Percentiles rank a stretch among this genome's conserved stretches.
Conservation (phyloP, 768 basidiomycete species). For the Imleria badia region DNA sequence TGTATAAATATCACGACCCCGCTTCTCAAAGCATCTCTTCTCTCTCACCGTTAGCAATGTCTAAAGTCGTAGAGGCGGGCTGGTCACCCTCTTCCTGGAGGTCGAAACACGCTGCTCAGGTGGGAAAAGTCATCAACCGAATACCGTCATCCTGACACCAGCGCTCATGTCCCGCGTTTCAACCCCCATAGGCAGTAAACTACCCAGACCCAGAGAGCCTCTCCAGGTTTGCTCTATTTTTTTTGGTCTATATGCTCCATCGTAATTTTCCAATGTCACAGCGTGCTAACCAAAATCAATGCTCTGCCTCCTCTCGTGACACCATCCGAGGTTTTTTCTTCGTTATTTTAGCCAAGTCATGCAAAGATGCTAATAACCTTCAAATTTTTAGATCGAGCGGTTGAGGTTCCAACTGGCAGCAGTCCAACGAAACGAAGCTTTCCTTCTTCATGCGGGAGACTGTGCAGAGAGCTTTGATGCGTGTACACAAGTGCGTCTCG, state of each 20-base stretch:
- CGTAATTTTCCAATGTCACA: constrained; percentile 26
- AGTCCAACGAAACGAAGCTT: constrained; percentile 85
- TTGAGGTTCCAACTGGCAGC: constrained; percentile 75
- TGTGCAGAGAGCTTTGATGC: constrained; percentile 96
- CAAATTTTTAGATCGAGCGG: constrained; percentile 63
- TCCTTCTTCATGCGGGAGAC: constrained; percentile 95
- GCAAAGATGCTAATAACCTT: constrained; percentile 29
- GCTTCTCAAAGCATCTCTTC: background rate
- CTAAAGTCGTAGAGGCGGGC: background rate
- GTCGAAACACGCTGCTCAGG: constrained; percentile 74
- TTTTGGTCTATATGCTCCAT: background rate
- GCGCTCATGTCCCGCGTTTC: background rate
- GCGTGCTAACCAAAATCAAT: constrained; percentile 76
- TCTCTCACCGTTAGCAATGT: constrained; percentile 4
- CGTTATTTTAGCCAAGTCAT: background rate
- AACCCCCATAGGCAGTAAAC: constrained; percentile 52
- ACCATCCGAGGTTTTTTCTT: constrained; percentile 77
- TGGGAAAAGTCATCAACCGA: constrained; percentile 27
- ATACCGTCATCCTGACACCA: background rate
- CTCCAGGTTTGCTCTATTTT: constrained; percentile 42
- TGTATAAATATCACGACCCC: no score
- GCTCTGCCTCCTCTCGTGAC: constrained; percentile 89
- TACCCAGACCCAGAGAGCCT: constrained; percentile 69
- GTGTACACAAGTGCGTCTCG: constrained; percentile 69
- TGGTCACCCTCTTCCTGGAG: constrained; percentile 87